A percentile compares a stretch with the other conserved stretches of the same genome.
Conservation (phyloP, 1,284 basidiomycete genomes). For the Cronartium quercuum region DNA sequence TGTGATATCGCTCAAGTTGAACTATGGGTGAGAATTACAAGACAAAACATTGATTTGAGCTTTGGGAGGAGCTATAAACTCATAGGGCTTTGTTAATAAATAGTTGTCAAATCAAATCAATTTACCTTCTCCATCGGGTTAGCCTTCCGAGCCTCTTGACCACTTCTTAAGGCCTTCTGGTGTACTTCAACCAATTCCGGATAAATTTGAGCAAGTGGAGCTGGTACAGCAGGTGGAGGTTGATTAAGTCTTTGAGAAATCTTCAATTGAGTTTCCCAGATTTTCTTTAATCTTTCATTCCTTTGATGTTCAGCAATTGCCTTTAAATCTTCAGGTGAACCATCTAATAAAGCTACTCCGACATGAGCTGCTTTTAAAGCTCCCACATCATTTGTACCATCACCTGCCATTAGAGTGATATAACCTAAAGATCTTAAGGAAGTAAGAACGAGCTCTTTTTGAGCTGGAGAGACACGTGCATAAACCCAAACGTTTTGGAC, state of each 20-base stretch:
- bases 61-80: background rate
- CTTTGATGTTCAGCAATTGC: slow-evolving; percentile 87
- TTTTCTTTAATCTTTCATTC: slow-evolving; percentile 82
- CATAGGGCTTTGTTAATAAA: background rate
- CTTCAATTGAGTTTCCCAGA: slow-evolving; percentile 86
- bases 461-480: slow-evolving; percentile 86
- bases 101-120: background rate
- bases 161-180: slow-evolving; percentile 62
- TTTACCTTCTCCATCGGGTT: slow-evolving; percentile 83
- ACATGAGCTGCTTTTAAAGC: slow-evolving; percentile 93
- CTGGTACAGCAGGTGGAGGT: slow-evolving; percentile 79
- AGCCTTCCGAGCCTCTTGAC: slow-evolving; percentile 62
- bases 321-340: slow-evolving; percentile 79
- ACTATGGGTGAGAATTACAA: slow-evolving; percentile 54
- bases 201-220: slow-evolving; percentile 66
- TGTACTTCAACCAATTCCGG: slow-evolving; percentile 87
- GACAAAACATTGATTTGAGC: background rate
- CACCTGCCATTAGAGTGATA: slow-evolving; percentile 88
- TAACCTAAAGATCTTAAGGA: slow-evolving; percentile 80
- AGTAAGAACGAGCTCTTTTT: slow-evolving; percentile 88
- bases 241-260: slow-evolving; percentile 82
- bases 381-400: slow-evolving; percentile 94
- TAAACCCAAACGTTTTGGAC: slow-evolving; percentile 94
- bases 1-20: slow-evolving; percentile 78
- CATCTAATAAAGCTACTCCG: slow-evolving; percentile 84